A percentile compares a stretch with the other conserved stretches of the same genome.
Evolutionary conservation across 805 yeast species (phyloP).

Genomic region (Pichia phayaonensis): DNA sequence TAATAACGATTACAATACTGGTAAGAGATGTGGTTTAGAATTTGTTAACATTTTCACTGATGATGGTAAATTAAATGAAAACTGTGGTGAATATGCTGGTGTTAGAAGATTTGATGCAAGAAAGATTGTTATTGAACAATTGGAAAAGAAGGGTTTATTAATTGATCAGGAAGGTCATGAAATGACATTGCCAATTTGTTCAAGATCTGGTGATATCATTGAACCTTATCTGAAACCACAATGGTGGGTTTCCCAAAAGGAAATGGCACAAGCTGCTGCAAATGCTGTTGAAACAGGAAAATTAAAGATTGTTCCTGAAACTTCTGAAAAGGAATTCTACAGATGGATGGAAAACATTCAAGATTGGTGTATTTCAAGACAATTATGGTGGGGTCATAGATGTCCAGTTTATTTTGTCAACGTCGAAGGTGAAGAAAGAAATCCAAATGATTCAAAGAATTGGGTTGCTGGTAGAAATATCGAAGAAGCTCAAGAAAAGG

Average conservation of each 20-base stretch:
- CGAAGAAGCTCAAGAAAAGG: slow-evolving; percentile 83
- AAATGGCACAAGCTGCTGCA: slow-evolving; percentile 83
- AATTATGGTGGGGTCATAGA: slow-evolving; percentile 92
- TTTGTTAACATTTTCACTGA: slow-evolving; percentile 87
- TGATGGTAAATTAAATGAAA: slow-evolving; percentile 82
- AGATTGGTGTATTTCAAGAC: slow-evolving; percentile 99
- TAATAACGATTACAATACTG: slow-evolving; percentile 92
- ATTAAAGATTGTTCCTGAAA: slow-evolving; percentile 74
- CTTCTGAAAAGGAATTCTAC: slow-evolving; percentile 89
- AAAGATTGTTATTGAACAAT: slow-evolving; percentile 66
- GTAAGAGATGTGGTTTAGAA: slow-evolving; percentile 87
- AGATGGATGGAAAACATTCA: slow-evolving; percentile 94
- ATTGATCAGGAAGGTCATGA: slow-evolving; percentile 89
- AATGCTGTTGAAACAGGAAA: slow-evolving; percentile 78
- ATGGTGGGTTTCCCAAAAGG: slow-evolving; percentile 96
- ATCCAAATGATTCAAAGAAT: slow-evolving; percentile 52
- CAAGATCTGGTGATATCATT: slow-evolving; percentile 93
- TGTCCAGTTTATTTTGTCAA: slow-evolving; percentile 90
- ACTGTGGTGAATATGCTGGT: slow-evolving; percentile 91
- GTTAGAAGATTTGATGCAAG: slow-evolving; percentile 94
- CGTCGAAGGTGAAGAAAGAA: slow-evolving; percentile 67
- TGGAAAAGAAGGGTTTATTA: slow-evolving; percentile 66
- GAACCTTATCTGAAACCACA: slow-evolving; percentile 97
- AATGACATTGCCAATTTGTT: slow-evolving; percentile 91
- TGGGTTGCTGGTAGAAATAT: slow-evolving; percentile 88